phyloP scores from a whole-genome alignment of 768 basidiomycete genomes.

The Xerocomus spinulosus region DNA sequence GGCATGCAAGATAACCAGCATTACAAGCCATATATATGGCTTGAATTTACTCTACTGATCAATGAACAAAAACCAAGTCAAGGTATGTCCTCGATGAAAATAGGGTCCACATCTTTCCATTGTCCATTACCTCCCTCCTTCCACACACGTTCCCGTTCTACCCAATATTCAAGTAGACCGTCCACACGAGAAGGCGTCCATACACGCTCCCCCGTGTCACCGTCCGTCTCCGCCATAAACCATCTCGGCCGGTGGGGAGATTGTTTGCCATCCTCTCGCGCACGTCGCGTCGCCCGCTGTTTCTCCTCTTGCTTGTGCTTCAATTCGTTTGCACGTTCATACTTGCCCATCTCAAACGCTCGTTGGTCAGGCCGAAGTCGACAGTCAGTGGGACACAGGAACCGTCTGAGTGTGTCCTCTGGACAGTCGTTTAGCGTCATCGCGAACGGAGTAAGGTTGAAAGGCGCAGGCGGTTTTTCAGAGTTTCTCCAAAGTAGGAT shows the following conservation, averaged over 20 bases:
- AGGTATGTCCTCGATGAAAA: slow-evolving; percentile 66
- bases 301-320: slow-evolving; percentile 81
- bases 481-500: slow-evolving; percentile 92
- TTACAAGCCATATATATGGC: too few species aligned
- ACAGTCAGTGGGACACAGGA: slow-evolving; percentile 87
- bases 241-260: slow-evolving; percentile 80
- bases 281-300: slow-evolving; percentile 64
- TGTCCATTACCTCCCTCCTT: slow-evolving; percentile 27
- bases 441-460: slow-evolving; percentile 94
- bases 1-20: too few species aligned
- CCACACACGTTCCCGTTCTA: slow-evolving; percentile 66
- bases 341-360: slow-evolving; percentile 87
- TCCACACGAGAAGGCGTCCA: slow-evolving; percentile 66
- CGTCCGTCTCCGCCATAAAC: slow-evolving; percentile 80
- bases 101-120: slow-evolving; percentile 73
- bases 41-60: too few species aligned
- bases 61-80: slow-evolving; percentile 4
- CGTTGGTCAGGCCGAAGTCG: slow-evolving; percentile 89
- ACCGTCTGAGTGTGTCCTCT: slow-evolving; percentile 58
- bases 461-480: slow-evolving; percentile 75
- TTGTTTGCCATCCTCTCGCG: slow-evolving; percentile 68
- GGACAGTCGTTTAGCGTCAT: slow-evolving; percentile 90
- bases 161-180: slow-evolving; percentile 75
- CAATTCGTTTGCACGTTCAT: slow-evolving; percentile 76
- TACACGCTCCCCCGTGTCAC: slow-evolving; percentile 84